Conservation (phyloP, 345 rosid genomes). For the Acer saccharum region DNA sequence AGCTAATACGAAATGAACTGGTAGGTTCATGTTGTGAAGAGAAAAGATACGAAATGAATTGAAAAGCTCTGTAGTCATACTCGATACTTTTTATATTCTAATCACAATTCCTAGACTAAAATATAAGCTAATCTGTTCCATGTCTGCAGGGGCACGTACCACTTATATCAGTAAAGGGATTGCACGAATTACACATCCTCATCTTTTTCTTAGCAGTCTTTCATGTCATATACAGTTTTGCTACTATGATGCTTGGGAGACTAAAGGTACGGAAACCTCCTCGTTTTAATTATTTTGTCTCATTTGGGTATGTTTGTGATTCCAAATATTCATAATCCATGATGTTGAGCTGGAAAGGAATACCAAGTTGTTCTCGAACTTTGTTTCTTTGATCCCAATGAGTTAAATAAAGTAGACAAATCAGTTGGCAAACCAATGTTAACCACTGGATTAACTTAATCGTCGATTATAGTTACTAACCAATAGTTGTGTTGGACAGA, state of each 20-base stretch:
- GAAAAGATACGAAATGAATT: neutral
- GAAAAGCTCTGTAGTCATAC: neutral
- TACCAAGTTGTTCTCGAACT: neutral
- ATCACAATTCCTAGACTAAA: slow-evolving; percentile 15
- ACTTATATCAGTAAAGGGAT: slow-evolving; percentile 67
- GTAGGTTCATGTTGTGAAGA: no score
- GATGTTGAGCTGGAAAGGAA: neutral
- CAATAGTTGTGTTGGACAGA: slow-evolving; percentile 41
- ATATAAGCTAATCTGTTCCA: slow-evolving; percentile 21
- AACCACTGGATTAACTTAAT: neutral
- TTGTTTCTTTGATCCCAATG: neutral
- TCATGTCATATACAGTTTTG: slow-evolving; percentile 73
- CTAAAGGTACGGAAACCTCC: slow-evolving; percentile 60
- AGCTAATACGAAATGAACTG: neutral
- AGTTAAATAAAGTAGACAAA: neutral
- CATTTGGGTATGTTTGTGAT: neutral
- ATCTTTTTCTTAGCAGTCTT: slow-evolving; percentile 90
- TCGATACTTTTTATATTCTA: neutral
- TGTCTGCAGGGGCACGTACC: slow-evolving; percentile 65
- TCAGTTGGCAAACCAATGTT: neutral
- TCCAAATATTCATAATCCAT: neutral
- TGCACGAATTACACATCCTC: slow-evolving; percentile 88
- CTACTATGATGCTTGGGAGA: slow-evolving; percentile 91
- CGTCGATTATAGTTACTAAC: slow-evolving; percentile 7
- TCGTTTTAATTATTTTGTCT: neutral